phyloP scores from a whole-genome alignment of 805 yeast species.

The Cyberlindnera subsufficiens region DNA sequence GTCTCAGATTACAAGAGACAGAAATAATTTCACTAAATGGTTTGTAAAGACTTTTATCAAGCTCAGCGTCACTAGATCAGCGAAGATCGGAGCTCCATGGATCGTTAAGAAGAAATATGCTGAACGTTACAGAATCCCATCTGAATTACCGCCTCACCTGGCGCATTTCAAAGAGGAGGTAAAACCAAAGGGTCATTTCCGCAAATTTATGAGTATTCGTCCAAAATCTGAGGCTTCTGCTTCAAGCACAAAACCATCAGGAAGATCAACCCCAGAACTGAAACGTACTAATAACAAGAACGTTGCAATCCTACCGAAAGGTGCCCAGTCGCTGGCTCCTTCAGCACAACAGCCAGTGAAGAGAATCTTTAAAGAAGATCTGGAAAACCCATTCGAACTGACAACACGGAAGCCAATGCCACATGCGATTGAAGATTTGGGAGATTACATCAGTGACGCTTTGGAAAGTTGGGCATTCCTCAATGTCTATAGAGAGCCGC shows the following conservation, averaged over 20 bases:
- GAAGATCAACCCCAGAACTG: constrained; percentile 5
- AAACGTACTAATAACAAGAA: constrained; percentile 3
- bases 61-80: constrained; percentile 57
- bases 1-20: constrained; percentile 69
- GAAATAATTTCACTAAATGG: constrained; percentile 85
- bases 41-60: constrained; percentile 84
- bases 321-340: background rate
- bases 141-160: constrained; percentile 52
- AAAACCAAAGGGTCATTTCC: constrained; percentile 14
- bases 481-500: constrained; percentile 60
- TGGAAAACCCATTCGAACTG: constrained; percentile 15
- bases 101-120: constrained; percentile 78
- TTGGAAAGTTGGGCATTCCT: constrained; percentile 73
- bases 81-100: constrained; percentile 94
- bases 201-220: constrained; percentile 4
- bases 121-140: constrained; percentile 56
- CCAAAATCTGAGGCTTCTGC: constrained; percentile 4
- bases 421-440: constrained; percentile 10
- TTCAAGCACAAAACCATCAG: background rate
- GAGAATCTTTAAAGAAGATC: constrained; percentile 18
- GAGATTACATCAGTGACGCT: constrained; percentile 30
- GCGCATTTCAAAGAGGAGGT: constrained; percentile 23
- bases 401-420: constrained; percentile 18
- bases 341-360: constrained; percentile 11
- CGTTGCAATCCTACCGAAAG: constrained; percentile 1